phyloP scores from a whole-genome alignment of 768 basidiomycete genomes.

The Candolleomyces efflorescens region DNA sequence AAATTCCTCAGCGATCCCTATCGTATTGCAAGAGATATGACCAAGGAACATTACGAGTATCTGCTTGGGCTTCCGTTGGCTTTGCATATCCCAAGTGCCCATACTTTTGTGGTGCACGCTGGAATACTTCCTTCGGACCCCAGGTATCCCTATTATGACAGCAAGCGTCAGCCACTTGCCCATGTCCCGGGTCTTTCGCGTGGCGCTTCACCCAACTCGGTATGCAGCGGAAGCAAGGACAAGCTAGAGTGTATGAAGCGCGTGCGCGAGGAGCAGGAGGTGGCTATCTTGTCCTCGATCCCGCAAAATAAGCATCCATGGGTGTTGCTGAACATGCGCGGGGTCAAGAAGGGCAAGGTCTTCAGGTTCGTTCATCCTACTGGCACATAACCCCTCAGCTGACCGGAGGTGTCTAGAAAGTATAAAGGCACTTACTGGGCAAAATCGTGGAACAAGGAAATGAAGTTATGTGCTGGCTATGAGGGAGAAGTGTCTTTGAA shows the following conservation, averaged over 20 bases:
- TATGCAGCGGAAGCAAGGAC: not conserved
- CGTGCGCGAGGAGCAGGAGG: constrained; percentile 62
- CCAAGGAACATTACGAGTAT: constrained; percentile 63
- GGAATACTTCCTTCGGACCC: constrained; percentile 79
- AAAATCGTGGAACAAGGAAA: constrained; percentile 66
- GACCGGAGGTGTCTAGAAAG: not conserved
- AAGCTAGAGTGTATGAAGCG: constrained; percentile 10
- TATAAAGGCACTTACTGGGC: constrained; percentile 69
- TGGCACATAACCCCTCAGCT: constrained; percentile 9
- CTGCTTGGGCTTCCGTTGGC: constrained; percentile 69
- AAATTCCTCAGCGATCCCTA: constrained; percentile 75
- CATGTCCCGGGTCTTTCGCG: constrained; percentile 41
- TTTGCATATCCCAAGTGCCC: constrained; percentile 70
- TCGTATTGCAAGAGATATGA: constrained; percentile 63
- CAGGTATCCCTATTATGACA: constrained; percentile 34
- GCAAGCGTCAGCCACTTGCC: constrained; percentile 68
- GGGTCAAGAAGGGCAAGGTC: constrained; percentile 40
- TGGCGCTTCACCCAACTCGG: not conserved
- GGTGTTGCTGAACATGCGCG: constrained; percentile 71
- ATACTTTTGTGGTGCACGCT: constrained; percentile 78
- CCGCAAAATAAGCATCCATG: constrained; percentile 78
- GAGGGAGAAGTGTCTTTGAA: constrained; percentile 12
- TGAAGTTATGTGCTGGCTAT: constrained; percentile 55
- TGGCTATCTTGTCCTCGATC: constrained; percentile 58
- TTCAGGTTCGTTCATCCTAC: constrained; percentile 34